A percentile compares a stretch with the other conserved stretches of the same genome.
Evolutionary conservation across 2,329 filamentous ascomycete genomes (phyloP).

Genomic region (Fusarium sacchari): DNA sequence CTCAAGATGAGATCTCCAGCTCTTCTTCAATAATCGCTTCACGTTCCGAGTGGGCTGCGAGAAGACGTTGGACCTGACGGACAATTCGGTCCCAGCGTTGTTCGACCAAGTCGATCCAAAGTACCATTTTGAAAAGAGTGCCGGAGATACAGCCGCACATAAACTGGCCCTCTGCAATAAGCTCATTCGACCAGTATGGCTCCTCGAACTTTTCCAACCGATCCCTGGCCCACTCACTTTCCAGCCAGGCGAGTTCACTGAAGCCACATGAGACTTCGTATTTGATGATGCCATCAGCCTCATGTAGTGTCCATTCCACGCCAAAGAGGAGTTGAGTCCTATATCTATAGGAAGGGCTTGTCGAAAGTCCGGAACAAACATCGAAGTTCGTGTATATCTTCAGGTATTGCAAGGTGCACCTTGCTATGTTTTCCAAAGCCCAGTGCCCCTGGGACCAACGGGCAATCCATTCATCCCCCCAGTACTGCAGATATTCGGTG

Average conservation of each 20-base stretch:
- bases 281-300: not conserved
- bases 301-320: not conserved
- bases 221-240: not conserved
- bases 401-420: not conserved
- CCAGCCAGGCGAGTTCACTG: not conserved
- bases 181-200: not conserved
- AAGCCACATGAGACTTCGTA: not conserved
- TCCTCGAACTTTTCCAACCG: not conserved
- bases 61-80: not conserved
- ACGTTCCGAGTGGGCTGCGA: not conserved
- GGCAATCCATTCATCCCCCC: not conserved
- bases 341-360: not conserved
- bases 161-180: not conserved
- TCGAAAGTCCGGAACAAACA: not conserved
- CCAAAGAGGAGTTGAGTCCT: not conserved
- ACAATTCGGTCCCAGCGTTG: not conserved
- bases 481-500: not conserved
- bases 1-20: not conserved
- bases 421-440: not conserved
- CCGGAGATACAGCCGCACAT: not conserved
- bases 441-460: not conserved
- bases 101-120: not conserved
- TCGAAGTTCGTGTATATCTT: not conserved
- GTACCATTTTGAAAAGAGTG: not conserved
- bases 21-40: not conserved